Evolutionary conservation across 495 filamentous ascomycete genomes (phyloP).

Genomic region (Jackrogersella multiformis): DNA sequence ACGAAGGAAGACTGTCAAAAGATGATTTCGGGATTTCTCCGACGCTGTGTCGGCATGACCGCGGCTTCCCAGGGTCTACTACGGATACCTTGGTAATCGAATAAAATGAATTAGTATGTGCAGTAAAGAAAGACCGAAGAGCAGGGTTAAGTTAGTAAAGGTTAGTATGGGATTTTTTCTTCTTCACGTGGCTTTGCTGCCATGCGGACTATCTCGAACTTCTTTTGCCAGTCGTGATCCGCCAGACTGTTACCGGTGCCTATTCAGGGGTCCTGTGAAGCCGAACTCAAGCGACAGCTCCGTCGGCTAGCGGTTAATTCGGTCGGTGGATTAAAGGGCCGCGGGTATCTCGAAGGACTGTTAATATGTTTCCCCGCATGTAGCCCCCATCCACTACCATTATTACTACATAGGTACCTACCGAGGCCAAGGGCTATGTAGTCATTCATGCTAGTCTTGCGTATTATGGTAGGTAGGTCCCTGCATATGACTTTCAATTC

Average conservation of each 20-base stretch:
- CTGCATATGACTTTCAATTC: conserved; percentile 30
- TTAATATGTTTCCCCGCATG: conserved; percentile 21
- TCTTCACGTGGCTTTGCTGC: conserved; percentile 30
- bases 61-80: conserved; percentile 24
- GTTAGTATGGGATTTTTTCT: not conserved
- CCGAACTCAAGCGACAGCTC: conserved; percentile 13
- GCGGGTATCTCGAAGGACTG: conserved; percentile 10
- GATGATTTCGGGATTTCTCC: conserved; percentile 29
- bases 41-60: conserved; percentile 32
- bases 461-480: too few species aligned
- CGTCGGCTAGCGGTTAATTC: conserved; percentile 37
- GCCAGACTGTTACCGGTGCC: conserved; percentile 2
- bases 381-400: not conserved
- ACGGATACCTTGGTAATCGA: conserved; percentile 1
- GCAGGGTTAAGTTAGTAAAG: too few species aligned
- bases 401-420: not conserved
- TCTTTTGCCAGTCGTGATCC: conserved; percentile 13
- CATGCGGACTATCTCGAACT: conserved; percentile 15
- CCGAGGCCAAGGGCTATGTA: not conserved
- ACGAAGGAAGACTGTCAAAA: not conserved
- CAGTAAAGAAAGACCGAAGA: conserved; percentile 8
- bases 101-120: too few species aligned
- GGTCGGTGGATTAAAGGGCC: conserved; percentile 27
- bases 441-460: too few species aligned
- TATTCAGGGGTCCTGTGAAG: conserved; percentile 29